A percentile compares a stretch with the other conserved stretches of the same genome.
Conservation (phyloP, 2,329 filamentous ascomycete species). For the Neofusicoccum laricinum region DNA sequence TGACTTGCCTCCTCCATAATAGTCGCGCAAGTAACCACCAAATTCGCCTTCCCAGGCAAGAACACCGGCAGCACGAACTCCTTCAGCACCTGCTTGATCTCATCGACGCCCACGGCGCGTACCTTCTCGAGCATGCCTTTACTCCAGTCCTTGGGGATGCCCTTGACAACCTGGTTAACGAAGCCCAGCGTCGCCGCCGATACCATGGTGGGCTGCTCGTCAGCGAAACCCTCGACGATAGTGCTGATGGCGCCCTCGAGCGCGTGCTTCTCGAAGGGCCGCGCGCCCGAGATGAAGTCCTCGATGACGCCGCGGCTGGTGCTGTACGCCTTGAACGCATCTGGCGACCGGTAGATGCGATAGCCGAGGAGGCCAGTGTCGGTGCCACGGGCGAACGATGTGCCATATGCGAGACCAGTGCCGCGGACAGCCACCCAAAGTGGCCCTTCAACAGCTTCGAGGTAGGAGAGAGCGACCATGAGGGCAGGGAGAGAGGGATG, state of each 20-base stretch:
- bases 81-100: constrained; percentile 71
- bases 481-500: constrained; percentile 79
- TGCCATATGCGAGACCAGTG: constrained; percentile 88
- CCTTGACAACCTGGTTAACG: constrained; percentile 73
- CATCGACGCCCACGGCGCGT: constrained; percentile 68
- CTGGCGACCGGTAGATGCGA: constrained; percentile 84
- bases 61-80: constrained; percentile 80
- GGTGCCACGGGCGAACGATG: constrained; percentile 71
- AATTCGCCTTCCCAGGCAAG: constrained; percentile 72
- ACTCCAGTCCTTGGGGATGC: constrained; percentile 73
- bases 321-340: constrained; percentile 79
- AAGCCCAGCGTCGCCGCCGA: constrained; percentile 82
- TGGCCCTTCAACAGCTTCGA: constrained; percentile 90
- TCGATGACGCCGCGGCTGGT: constrained; percentile 73
- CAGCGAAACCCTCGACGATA: constrained; percentile 81
- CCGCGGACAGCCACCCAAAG: constrained; percentile 92
- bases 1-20: constrained; percentile 76
- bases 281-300: constrained; percentile 68
- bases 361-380: constrained; percentile 81
- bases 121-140: constrained; percentile 74
- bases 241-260: constrained; percentile 88
- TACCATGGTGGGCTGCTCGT: constrained; percentile 83
- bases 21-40: constrained; percentile 84
- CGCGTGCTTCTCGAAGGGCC: constrained; percentile 72
- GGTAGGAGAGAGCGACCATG: constrained; percentile 84